phyloP scores from a whole-genome alignment of 139 green algal genomes.

The Micractinium conductrix region DNA sequence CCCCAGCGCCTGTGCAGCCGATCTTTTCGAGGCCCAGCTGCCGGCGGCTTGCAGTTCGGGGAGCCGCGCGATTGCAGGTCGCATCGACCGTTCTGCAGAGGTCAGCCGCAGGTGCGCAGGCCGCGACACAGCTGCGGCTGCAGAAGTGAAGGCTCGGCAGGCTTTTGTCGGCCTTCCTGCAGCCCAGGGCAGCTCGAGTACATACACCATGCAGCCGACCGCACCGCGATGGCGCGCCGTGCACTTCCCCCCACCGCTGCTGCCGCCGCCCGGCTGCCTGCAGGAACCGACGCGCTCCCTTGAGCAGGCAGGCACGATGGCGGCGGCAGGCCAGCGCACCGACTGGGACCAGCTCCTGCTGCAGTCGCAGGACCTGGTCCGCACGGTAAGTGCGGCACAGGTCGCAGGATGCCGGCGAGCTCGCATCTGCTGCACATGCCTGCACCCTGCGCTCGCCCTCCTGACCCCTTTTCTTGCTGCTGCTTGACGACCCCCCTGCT shows the following conservation, averaged over 20 bases:
- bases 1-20: too few relatives aligned
- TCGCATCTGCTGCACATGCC: background rate
- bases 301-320: conserved; percentile 8
- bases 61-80: too few relatives aligned
- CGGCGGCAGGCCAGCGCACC: background rate
- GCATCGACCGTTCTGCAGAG: too few relatives aligned
- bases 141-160: too few relatives aligned
- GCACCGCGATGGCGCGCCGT: background rate
- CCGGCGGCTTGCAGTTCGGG: too few relatives aligned
- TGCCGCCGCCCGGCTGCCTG: background rate
- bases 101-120: too few relatives aligned
- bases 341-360: conserved; percentile 79
- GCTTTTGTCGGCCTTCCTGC: too few relatives aligned
- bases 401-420: too few relatives aligned
- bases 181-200: too few relatives aligned
- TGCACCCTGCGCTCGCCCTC: background rate
- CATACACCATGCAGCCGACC: background rate
- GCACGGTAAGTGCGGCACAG: conserved; percentile 51
- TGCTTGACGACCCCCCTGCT: background rate
- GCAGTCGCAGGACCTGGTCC: conserved; percentile 68
- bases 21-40: too few relatives aligned
- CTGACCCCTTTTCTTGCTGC: background rate
- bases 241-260: background rate
- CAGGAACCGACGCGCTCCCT: background rate
- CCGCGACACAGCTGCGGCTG: too few relatives aligned